Evolutionary conservation across 352 stramenopile species (phyloP), one percentile per base, ranked within the genome.

Genomic region (Globisporangium emineosum): DNA sequence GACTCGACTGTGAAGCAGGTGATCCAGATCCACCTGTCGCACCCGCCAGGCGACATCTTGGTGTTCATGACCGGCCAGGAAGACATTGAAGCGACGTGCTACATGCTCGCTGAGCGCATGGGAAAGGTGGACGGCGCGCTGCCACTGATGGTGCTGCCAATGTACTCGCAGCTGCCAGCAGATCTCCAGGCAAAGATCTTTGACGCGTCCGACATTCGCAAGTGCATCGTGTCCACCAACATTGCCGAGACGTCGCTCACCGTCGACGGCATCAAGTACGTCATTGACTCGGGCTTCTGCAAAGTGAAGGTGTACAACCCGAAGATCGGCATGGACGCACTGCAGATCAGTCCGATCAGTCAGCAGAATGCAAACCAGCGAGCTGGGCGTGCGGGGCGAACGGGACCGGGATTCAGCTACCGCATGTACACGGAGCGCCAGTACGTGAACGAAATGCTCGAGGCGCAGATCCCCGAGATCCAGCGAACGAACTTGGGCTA

Each of bases 281-380:
- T 99, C 5, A 98, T 99, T 32, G 97, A 99, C 77, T 86, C 86
- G 5, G 97, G 98, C 3, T 99, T 96, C 71, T 99, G 93, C 77
- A 99, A 99, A 69, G 90, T 99, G 15, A 99, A 99, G 71, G 97
- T 99, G 17, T 99, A 99, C 83, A 99, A 99, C 81, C 94, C 97
- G 0, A 97, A 97, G 71, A 99, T 99, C 72, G 97, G 97, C 60
- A 99, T 99, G 97, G 97, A 99, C 76, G 90, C 97, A 5, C 76
- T 99, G 21, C 92, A 98, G 58, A 90, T 98, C 15, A 97, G 75
- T 19, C 98, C 97, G 4, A 95, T 99, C 52, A 98, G 89, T 35
- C 93, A 98, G 78, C 97, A 98, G 60, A 99, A 99, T 68, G 97
- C 97, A 2, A 99, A 98, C 64, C 97, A 99, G 76, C 91, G 97